phyloP scores from a whole-genome alignment of 2,329 filamentous ascomycete genomes.

The Coniochaeta prunicola region DNA sequence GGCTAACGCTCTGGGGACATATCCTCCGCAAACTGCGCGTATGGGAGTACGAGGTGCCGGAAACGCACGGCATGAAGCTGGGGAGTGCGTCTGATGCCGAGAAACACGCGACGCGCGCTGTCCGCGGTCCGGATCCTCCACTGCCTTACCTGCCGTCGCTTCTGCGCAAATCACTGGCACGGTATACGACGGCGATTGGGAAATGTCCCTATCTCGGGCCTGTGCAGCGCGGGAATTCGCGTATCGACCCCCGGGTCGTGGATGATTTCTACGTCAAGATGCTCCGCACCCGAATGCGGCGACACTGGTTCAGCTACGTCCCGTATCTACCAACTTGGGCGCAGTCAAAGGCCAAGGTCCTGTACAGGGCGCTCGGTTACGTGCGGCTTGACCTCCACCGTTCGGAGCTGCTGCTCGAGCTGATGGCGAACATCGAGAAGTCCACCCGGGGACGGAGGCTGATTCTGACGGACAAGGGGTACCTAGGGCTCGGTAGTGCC shows the following conservation, averaged over 20 bases:
- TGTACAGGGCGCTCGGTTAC: neutral
- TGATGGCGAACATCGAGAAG: neutral
- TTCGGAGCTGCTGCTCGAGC: neutral
- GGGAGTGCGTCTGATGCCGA: neutral
- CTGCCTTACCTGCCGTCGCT: neutral
- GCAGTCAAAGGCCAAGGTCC: neutral
- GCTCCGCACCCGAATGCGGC: neutral
- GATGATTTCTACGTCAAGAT: neutral
- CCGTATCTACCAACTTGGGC: neutral
- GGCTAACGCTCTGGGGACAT: neutral
- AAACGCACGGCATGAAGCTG: neutral
- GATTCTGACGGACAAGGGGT: neutral
- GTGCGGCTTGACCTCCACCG: neutral
- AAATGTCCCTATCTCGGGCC: neutral
- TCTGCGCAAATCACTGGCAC: neutral
- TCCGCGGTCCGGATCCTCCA: neutral
- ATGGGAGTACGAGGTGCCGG: neutral
- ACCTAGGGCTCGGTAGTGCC: neutral
- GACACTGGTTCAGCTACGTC: neutral
- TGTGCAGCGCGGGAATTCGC: neutral
- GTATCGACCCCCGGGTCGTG: neutral
- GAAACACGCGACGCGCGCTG: neutral
- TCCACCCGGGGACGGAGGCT: neutral
- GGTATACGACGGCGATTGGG: neutral
- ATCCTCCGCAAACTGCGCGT: neutral